Percentiles rank a stretch among this genome's conserved stretches.
These are phyloP conservation scores for Eutypella sp. DNA, from an alignment of 2,329 filamentous ascomycete genomes.

Conservation along the genomic window DNA sequence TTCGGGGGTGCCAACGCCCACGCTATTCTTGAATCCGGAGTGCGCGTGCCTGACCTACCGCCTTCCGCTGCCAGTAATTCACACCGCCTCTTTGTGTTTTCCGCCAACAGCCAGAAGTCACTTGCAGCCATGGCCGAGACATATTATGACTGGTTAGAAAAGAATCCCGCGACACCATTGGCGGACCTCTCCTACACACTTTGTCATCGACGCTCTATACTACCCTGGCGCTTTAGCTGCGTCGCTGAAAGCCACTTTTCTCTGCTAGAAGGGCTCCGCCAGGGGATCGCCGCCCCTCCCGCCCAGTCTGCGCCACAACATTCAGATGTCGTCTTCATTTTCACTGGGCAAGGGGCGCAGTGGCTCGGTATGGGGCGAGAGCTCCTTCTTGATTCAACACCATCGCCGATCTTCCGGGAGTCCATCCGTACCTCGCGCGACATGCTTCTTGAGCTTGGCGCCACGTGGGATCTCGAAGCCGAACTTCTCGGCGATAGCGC, in stretches of 20 bases:
- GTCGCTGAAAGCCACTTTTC: conserved; percentile 3
- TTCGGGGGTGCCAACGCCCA: conserved; percentile 14
- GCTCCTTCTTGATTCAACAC: conserved; percentile 1
- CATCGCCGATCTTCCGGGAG: conserved; percentile 3
- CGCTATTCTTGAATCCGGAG: conserved; percentile 17
- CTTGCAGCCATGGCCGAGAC: conserved; percentile 4
- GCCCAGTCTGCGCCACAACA: background rate
- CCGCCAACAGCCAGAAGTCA: conserved; percentile 6
- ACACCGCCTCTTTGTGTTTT: conserved; percentile 1
- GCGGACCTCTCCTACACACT: conserved; percentile 13
- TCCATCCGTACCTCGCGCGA: conserved; percentile 4
- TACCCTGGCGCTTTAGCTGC: conserved; percentile 9
- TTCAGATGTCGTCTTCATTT: conserved; percentile 5
- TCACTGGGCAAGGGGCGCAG: conserved; percentile 14
- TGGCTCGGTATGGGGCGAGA: conserved; percentile 16
- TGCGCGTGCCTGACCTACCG: background rate
- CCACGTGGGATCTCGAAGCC: conserved; percentile 6
- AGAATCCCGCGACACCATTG: background rate
- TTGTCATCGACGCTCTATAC: conserved; percentile 7
- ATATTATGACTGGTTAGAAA: conserved; percentile 3
- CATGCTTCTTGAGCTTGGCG: conserved; percentile 6
- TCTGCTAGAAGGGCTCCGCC: background rate
- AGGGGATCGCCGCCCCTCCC: background rate
- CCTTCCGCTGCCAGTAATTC: background rate
- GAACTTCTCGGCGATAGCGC: conserved; percentile 3